A percentile compares a stretch with the other conserved stretches of the same genome.
phyloP scores from a whole-genome alignment of 179 eudicot species.

The Beta lomatogona region DNA sequence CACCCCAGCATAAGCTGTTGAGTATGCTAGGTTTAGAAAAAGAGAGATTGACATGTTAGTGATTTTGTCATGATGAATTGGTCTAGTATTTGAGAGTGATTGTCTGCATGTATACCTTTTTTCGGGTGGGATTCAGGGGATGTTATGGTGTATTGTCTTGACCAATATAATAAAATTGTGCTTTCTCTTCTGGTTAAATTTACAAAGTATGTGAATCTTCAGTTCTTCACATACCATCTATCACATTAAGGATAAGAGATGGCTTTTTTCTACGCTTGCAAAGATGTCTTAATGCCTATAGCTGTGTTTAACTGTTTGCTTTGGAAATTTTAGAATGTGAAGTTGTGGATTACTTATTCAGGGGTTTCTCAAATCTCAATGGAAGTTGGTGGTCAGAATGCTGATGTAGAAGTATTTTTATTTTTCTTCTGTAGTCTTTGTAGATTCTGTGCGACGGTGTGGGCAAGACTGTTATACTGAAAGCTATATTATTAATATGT shows the following conservation, averaged over 20 bases:
- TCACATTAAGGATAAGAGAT: not conserved
- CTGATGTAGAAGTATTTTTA: not conserved
- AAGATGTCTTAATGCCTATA: not conserved
- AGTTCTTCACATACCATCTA: not conserved
- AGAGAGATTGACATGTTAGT: not conserved
- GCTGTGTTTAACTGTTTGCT: not conserved
- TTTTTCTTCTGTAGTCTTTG: not conserved
- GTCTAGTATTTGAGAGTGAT: not conserved
- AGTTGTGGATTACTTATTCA: not conserved
- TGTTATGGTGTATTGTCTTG: not conserved
- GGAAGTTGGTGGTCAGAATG: not conserved
- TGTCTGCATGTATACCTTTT: not conserved
- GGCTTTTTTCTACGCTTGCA: not conserved
- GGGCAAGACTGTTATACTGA: not conserved
- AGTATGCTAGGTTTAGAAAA: not conserved
- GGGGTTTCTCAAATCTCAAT: not conserved
- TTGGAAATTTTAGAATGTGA: not conserved
- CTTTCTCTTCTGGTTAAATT: not conserved
- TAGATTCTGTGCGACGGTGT: not conserved
- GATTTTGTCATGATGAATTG: not conserved
- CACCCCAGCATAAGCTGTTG: not conserved
- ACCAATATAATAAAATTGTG: not conserved
- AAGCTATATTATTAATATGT: not conserved
- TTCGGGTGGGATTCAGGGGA: not conserved
- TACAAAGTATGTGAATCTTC: not conserved